These are phyloP conservation scores for Hericium rajendrae DNA, from an alignment of 768 basidiomycete genomes.

Conservation along the genomic window DNA sequence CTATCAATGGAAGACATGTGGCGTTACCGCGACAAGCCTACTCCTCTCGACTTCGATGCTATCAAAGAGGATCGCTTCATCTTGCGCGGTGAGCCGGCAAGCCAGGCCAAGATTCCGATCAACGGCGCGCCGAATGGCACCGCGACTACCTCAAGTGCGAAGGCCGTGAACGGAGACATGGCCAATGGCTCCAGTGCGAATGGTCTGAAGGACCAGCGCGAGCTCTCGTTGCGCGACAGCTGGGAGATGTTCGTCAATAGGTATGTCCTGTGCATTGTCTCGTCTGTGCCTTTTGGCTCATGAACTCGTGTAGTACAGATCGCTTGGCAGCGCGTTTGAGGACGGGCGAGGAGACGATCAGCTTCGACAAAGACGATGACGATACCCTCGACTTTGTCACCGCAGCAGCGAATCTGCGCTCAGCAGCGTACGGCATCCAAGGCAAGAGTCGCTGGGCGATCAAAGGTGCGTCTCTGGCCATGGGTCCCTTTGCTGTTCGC, in stretches of 20 bases:
- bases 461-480: slow-evolving; percentile 52
- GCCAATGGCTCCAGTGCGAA: slow-evolving; percentile 4
- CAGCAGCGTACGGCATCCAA: slow-evolving; percentile 81
- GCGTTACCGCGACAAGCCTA: slow-evolving; percentile 81
- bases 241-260: slow-evolving; percentile 78
- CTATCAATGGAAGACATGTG: slow-evolving; percentile 97
- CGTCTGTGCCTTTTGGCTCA: neutral
- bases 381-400: slow-evolving; percentile 96
- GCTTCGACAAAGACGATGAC: slow-evolving; percentile 97
- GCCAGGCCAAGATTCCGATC: slow-evolving; percentile 1
- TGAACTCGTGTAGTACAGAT: slow-evolving; percentile 46
- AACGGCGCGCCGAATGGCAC: slow-evolving; percentile 17
- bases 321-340: slow-evolving; percentile 62
- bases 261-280: slow-evolving; percentile 26
- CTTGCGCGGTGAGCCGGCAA: slow-evolving; percentile 20
- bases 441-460: slow-evolving; percentile 93
- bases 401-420: slow-evolving; percentile 87
- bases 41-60: slow-evolving; percentile 70
- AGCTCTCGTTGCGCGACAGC: slow-evolving; percentile 71
- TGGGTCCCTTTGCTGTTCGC: neutral
- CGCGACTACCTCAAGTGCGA: slow-evolving; percentile 12
- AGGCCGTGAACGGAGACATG: slow-evolving; percentile 8
- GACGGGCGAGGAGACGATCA: slow-evolving; percentile 59
- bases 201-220: slow-evolving; percentile 73
- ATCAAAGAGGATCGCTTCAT: slow-evolving; percentile 60